phyloP scores from a whole-genome alignment of 225 moss, liverwort and hornwort genomes.

The Polytrichum formosum region DNA sequence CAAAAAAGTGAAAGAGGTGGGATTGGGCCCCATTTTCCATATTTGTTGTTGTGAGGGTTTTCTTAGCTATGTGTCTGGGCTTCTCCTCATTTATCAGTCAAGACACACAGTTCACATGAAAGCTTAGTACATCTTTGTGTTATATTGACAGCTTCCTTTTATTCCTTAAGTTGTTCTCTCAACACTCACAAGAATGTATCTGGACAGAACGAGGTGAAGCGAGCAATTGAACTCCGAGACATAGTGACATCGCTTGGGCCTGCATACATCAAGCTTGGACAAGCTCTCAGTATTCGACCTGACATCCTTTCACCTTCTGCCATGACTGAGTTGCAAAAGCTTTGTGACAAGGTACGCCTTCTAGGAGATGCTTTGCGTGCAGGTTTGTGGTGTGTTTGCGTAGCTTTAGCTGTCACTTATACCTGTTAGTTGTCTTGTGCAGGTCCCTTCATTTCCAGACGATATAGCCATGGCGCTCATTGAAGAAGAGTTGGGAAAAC shows the following conservation, averaged over 20 bases:
- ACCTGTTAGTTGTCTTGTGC: slow-evolving; percentile 11
- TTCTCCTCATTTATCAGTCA: no score
- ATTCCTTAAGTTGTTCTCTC: no score
- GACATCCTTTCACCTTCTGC: slow-evolving; percentile 96
- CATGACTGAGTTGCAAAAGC: slow-evolving; percentile 99
- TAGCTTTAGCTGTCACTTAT: background rate
- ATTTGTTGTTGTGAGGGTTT: background rate
- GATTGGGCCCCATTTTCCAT: background rate
- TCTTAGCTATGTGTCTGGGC: no score
- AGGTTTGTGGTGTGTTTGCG: background rate
- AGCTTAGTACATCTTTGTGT: no score
- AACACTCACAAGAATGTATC: no score
- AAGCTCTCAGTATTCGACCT: slow-evolving; percentile 95
- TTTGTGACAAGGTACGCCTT: slow-evolving; percentile 86
- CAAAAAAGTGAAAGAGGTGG: slow-evolving; percentile 83
- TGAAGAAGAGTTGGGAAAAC: slow-evolving; percentile 83
- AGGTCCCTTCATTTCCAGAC: slow-evolving; percentile 94
- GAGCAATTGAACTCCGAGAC: slow-evolving; percentile 93
- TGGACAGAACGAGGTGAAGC: slow-evolving; percentile 89
- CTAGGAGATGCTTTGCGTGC: background rate
- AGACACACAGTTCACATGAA: no score
- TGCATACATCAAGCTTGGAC: slow-evolving; percentile 99
- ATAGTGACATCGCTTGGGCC: slow-evolving; percentile 98
- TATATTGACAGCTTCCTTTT: no score
- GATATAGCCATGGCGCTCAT: slow-evolving; percentile 89